Conservation (phyloP, 805 yeast species). For the Metschnikowia shivogae region DNA sequence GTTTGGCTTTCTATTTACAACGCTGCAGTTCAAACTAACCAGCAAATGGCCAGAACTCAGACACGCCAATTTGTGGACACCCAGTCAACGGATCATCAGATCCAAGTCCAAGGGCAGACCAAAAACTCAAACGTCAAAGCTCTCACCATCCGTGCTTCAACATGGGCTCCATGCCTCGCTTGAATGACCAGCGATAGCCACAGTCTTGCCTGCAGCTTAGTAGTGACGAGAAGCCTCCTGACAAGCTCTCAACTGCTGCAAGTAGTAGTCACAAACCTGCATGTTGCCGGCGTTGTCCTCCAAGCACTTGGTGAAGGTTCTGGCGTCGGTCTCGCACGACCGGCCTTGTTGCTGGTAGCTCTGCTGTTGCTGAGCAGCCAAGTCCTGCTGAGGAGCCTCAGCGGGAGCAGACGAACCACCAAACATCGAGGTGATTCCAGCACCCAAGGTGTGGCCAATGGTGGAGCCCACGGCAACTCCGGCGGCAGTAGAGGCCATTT, state of each 20-base stretch:
- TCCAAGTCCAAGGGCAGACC: too few relatives aligned
- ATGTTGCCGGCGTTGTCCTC: conserved; percentile 92
- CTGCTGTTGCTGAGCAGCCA: conserved; percentile 40
- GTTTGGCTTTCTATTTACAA: too few relatives aligned
- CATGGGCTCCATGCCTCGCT: too few relatives aligned
- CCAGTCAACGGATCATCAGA: too few relatives aligned
- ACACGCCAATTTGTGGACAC: too few relatives aligned
- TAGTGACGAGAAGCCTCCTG: conserved; percentile 88
- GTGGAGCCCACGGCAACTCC: conserved; percentile 99
- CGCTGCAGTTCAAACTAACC: too few relatives aligned
- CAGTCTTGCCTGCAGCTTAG: conserved; percentile 30
- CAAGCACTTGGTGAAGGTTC: conserved; percentile 91
- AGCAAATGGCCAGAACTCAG: too few relatives aligned
- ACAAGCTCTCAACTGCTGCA: conserved; percentile 96
- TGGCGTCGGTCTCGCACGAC: conserved; percentile 88
- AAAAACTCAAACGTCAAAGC: neutral
- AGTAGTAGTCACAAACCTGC: conserved; percentile 94
- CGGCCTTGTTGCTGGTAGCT: conserved; percentile 40
- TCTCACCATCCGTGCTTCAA: too few relatives aligned
- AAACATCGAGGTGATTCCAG: conserved; percentile 85
- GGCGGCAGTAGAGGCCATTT: conserved; percentile 98
- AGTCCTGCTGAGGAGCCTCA: conserved; percentile 42
- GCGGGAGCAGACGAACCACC: conserved; percentile 63
- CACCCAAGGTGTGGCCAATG: conserved; percentile 94
- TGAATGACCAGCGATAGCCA: neutral